Evolutionary conservation across 805 yeast genomes (phyloP), one percentile per base, ranked within the genome.

Genomic region (Yueomyces sinensis): DNA sequence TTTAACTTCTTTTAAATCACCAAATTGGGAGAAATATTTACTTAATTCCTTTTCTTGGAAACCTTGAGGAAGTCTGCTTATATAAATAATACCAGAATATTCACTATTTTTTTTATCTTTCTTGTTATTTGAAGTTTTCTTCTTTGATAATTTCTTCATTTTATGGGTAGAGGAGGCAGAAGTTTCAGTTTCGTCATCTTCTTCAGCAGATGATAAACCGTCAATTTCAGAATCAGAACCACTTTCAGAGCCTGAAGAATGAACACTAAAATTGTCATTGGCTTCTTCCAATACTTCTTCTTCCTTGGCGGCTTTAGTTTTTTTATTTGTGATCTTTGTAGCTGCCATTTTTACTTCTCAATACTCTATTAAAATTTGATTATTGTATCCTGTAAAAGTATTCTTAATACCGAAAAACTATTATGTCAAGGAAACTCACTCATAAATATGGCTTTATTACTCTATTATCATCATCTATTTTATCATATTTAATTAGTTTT

Each of bases 1-100:
- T 46, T 87, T 75, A 37, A 86, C 68, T 45, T 83, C 75, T 31
- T 74, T 66, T 39, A 91, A 76, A 28, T 72, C 77, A 41, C 98
- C 98, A 61, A 91, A 91, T 62, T 91, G 98, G 32, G 72, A 60
- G 55, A 91, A 89, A 60, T 91, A 91, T 49, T 74, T 72, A 41
- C 70, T 70, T 66, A 66, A 40, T 55, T 82, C 89, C 28, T 60
- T 66, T 59, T 91, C 97, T 48, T 84, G 77, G 63, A 91, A 84
- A 29, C 94, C 95, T 46, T 79, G 77, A 31, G 98, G 98, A 43
- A 91, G 68, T 53, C 96, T 74, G 36, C 97, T 95, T 25, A 91
- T 71, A 57, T 87, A 91, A 36, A 91, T 63, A 35, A 84, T 83
- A 27, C 89, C 86, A 32, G 72, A 66, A 23, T 63, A 62, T 19